Base-by-base conservation (phyloP, 2,329 filamentous ascomycete species). In the Fusarium pseudocircinatum region DNA sequence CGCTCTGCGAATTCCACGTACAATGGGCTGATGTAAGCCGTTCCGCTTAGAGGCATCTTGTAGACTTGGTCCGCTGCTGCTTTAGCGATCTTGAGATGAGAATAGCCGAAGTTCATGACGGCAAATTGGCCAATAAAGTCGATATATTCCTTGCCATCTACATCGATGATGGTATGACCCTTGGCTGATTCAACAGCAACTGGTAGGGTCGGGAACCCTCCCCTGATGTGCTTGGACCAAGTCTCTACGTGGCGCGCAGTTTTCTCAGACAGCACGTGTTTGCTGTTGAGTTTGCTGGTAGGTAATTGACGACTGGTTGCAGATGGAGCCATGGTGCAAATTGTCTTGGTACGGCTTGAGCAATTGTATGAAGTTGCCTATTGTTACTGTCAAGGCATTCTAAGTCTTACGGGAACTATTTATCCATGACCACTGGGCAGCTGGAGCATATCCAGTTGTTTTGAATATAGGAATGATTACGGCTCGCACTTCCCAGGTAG, bases 31-130 rank as follows among this genome's bases (percentile, higher is more conserved):
- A 52, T 52, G 12, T 52, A 10, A 37, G 12, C 34, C 13, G 49
- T 53, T 20, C 49, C 49, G 22, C 32, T 24, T 7, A 53, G 49
- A 2, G 49, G 49, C 34, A 53, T 20, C 32, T 37, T 53, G 24
- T 26, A 28, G 50, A 39, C 10, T 15, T 53, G 50, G 18, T 53
- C 50, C 9, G 24, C 50, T 16, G 34, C 50, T 26, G 50, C 50
- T 14, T 53, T 53, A 1, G 50, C 50, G 12, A 53, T 53, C 24
- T 28, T 39, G 18, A 24, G 12, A 26, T 53, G 20, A 26, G 34
- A 53, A 26, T 53, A 53, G 10, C 50, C 50, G n/a, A 39, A 53
- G 34, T 53, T 53, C 50, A 53, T 53, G 34, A 53, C 50, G 7
- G 50, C 34, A 12, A 39, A 53, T 28, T 53, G 50, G 4, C 50